A percentile compares a stretch with the other conserved stretches of the same genome.
phyloP scores from a whole-genome alignment of 257 asterid genomes.

The Oldenlandia corymbosa region DNA sequence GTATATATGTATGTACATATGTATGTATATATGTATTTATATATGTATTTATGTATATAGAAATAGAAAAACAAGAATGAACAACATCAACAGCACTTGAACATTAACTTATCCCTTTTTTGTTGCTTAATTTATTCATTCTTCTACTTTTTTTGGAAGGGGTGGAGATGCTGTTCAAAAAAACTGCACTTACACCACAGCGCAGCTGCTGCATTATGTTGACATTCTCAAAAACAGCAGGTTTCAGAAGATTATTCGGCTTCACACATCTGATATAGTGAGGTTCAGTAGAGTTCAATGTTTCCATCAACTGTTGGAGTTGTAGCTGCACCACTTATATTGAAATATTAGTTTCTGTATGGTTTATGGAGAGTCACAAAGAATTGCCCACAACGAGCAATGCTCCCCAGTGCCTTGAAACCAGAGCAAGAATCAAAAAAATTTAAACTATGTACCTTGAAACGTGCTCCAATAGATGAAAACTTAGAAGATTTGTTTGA shows the following conservation, averaged over 20 bases:
- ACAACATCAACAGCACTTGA: too few species aligned
- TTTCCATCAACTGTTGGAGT: slow-evolving; percentile 96
- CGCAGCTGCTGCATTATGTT: slow-evolving; percentile 94
- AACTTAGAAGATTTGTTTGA: slow-evolving; percentile 88
- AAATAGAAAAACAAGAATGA: too few species aligned
- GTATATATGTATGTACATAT: too few species aligned
- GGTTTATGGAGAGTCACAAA: slow-evolving; percentile 15
- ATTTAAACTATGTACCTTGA: slow-evolving; percentile 52
- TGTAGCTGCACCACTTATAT: slow-evolving; percentile 57
- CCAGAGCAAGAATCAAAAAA: slow-evolving; percentile 6
- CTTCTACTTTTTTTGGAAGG: background rate
- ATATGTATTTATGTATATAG: too few species aligned
- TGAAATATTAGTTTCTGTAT: slow-evolving; percentile 26
- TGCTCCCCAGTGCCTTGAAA: slow-evolving; percentile 6
- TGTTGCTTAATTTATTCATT: too few species aligned
- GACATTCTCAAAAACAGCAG: slow-evolving; percentile 83
- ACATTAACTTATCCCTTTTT: too few species aligned
- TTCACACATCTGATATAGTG: slow-evolving; percentile 98
- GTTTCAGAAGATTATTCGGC: slow-evolving; percentile 92
- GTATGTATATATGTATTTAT: too few species aligned
- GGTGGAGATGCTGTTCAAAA: background rate
- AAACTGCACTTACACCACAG: slow-evolving; percentile 80
- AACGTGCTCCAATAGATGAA: slow-evolving; percentile 94
- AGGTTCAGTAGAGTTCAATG: slow-evolving; percentile 91
- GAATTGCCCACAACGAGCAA: too few species aligned